Percentiles rank a stretch among this genome's conserved stretches.
Conservation (phyloP, 495 filamentous ascomycete genomes). For the Hypoxylon crocopeplum region DNA sequence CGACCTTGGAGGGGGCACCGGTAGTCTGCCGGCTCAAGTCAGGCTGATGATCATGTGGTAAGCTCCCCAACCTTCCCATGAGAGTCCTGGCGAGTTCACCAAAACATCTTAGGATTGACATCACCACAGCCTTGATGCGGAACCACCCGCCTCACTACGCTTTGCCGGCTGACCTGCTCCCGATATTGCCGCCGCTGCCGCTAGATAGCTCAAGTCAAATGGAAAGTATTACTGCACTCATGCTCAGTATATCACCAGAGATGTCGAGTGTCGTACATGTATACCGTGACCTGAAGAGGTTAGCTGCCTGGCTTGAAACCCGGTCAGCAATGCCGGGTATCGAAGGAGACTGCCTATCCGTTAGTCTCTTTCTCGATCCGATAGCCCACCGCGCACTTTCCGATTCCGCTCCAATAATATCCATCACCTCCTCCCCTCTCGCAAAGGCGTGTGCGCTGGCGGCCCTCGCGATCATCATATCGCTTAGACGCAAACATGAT, state of each 20-base stretch:
- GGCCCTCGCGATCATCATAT: slow-evolving; percentile 20
- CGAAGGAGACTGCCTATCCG: slow-evolving; percentile 18
- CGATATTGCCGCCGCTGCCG: slow-evolving; percentile 10
- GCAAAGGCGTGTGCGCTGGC: slow-evolving; percentile 21
- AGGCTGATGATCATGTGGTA: slow-evolving; percentile 26
- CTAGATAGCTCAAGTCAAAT: slow-evolving; percentile 3
- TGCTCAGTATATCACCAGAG: slow-evolving; percentile 22
- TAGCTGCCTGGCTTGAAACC: slow-evolving; percentile 15
- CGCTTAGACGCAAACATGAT: slow-evolving; percentile 15
- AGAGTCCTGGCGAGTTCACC: slow-evolving; percentile 8
- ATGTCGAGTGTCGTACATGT: slow-evolving; percentile 17
- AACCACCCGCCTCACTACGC: slow-evolving; percentile 21
- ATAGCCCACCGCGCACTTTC: slow-evolving; percentile 22
- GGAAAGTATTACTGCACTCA: slow-evolving; percentile 14
- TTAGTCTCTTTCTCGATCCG: slow-evolving; percentile 26
- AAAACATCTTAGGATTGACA: slow-evolving; percentile 24
- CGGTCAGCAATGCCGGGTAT: slow-evolving; percentile 11
- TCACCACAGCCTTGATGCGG: slow-evolving; percentile 18
- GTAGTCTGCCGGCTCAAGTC: slow-evolving; percentile 12
- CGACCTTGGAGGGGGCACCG: slow-evolving; percentile 7
- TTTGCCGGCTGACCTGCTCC: slow-evolving; percentile 26
- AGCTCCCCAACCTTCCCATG: slow-evolving; percentile 9
- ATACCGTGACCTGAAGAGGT: slow-evolving; percentile 16
- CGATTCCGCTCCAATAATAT: slow-evolving; percentile 8
- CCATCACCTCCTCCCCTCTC: slow-evolving; percentile 3